These are phyloP conservation scores for Orbilia ellipsospora DNA, from an alignment of 2,329 filamentous ascomycete genomes.

Conservation along the genomic window DNA sequence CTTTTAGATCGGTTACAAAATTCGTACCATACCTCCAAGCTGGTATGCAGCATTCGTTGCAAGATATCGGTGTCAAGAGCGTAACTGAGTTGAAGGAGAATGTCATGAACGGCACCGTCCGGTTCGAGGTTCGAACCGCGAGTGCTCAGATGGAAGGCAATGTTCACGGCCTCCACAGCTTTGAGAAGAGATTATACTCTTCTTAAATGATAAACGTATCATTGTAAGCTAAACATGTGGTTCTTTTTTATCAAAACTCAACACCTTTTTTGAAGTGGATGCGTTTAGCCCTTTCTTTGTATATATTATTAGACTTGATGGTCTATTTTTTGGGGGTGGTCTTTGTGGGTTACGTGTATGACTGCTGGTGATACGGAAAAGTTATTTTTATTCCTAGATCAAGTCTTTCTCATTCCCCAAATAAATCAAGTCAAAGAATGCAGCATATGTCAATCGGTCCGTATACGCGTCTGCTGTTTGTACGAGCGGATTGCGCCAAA, in stretches of 20 bases:
- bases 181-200: conserved; percentile 99
- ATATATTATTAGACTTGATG: conserved; percentile 29
- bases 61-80: conserved; percentile 90
- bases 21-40: conserved; percentile 96
- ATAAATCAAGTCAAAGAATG: no score
- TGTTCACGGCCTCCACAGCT: conserved; percentile 95
- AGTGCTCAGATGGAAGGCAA: conserved; percentile 96
- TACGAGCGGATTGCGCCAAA: no score
- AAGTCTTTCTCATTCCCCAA: no score
- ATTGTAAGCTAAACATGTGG: neutral
- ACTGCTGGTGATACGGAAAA: conserved; percentile 38
- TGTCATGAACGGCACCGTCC: conserved; percentile 78
- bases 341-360: conserved; percentile 35
- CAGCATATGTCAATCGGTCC: no score
- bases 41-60: conserved; percentile 95
- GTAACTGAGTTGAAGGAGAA: conserved; percentile 79
- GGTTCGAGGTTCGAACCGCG: conserved; percentile 93
- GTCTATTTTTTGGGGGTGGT: conserved; percentile 22
- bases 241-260: neutral
- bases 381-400: conserved; percentile 11
- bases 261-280: neutral
- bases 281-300: neutral
- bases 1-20: conserved; percentile 77
- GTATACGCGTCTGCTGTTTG: no score
- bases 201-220: conserved; percentile 69